Conservation (phyloP, 495 filamentous ascomycete genomes). For the Tuber brumale region DNA sequence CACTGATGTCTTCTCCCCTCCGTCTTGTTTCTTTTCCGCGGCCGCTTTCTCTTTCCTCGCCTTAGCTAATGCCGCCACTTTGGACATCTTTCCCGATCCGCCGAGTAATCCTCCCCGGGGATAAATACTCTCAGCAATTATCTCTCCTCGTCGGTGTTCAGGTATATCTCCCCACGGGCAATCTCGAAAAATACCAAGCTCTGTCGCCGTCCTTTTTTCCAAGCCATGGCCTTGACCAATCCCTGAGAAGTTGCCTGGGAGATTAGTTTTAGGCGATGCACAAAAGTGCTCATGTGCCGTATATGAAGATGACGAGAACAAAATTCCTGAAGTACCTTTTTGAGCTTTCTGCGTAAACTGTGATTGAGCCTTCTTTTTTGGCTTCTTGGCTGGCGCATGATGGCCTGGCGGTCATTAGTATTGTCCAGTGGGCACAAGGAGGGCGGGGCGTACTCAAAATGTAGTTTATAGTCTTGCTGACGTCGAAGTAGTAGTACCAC, state of each 20-base stretch:
- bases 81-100: constrained; percentile 76
- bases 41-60: constrained; percentile 78
- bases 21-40: constrained; percentile 48
- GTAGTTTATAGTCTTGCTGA: constrained; percentile 74
- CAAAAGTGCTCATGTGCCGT: constrained; percentile 18
- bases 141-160: constrained; percentile 56
- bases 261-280: constrained; percentile 29
- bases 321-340: constrained; percentile 33
- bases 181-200: constrained; percentile 65
- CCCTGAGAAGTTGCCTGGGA: constrained; percentile 24
- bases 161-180: constrained; percentile 81
- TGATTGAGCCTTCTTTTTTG: constrained; percentile 42
- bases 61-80: constrained; percentile 83
- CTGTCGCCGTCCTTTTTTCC: constrained; percentile 33
- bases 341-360: constrained; percentile 3
- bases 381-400: constrained; percentile 29
- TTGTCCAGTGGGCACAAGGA: neutral
- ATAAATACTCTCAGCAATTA: constrained; percentile 58
- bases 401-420: constrained; percentile 31
- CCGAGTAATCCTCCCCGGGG: constrained; percentile 65
- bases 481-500: constrained; percentile 94
- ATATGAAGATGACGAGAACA: constrained; percentile 7
- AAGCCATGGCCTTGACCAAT: constrained; percentile 42
- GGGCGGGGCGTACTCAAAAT: constrained; percentile 53
- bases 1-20: constrained; percentile 26